Evolutionary conservation across 306 rosid genomes (phyloP).

Genomic region (Elaeagnus macrophylla): DNA sequence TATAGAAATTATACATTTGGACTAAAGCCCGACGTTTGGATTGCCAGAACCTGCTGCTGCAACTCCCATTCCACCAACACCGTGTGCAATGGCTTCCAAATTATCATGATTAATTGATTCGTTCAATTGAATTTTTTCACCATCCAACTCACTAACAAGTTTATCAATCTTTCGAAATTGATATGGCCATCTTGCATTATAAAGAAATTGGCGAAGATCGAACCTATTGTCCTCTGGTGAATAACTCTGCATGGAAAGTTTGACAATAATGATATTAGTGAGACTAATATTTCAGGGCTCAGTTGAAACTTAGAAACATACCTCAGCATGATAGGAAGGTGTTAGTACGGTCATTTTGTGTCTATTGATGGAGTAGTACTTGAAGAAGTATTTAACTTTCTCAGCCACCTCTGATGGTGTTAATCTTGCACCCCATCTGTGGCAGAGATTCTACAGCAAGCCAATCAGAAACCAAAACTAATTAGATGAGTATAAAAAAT

Average conservation of each 20-base stretch:
- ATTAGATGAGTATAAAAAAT: too few species aligned
- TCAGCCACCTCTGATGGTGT: conserved; percentile 85
- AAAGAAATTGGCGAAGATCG: conserved; percentile 84
- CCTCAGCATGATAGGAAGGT: conserved; percentile 97
- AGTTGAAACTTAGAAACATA: conserved; percentile 13
- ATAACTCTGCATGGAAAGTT: conserved; percentile 55
- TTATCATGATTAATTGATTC: conserved; percentile 33
- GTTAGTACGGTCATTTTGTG: conserved; percentile 90
- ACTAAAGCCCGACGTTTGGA: conserved; percentile 65
- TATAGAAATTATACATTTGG: too few species aligned
- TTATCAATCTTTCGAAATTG: conserved; percentile 84
- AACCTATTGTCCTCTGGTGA: conserved; percentile 91
- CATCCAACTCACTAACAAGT: conserved; percentile 51
- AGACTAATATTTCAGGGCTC: neutral
- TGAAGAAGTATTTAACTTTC: conserved; percentile 89
- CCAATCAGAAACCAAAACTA: conserved; percentile 7
- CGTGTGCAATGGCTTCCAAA: conserved; percentile 29
- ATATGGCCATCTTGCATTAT: conserved; percentile 87
- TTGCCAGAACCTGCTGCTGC: conserved; percentile 91
- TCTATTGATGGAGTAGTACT: conserved; percentile 83
- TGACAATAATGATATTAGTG: neutral
- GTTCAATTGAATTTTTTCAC: conserved; percentile 30
- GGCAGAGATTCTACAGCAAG: conserved; percentile 67
- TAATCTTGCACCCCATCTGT: conserved; percentile 72
- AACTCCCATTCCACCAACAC: conserved; percentile 82